Base-by-base conservation (phyloP, 1,284 basidiomycete species). In the Cryptococcus neoformans region DNA sequence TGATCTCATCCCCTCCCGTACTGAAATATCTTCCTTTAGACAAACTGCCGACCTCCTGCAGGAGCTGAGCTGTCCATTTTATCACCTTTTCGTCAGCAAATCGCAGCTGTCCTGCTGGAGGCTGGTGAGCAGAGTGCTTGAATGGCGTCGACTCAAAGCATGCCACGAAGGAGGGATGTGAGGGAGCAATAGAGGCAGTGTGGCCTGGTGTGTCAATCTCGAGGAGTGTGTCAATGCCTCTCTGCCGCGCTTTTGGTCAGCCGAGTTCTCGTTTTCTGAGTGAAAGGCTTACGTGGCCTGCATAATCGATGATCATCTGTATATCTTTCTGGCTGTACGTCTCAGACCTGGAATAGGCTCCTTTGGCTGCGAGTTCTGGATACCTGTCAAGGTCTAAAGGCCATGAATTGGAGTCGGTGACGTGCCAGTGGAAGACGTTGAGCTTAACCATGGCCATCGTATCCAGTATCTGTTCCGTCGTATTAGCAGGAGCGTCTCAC, bases 391-490 rank as follows among this genome's bases (percentile, higher is more conserved):
- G 74, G 37, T 82, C 79, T 14, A 92, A 79, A 0, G 90, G 89
- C 81, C 89, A 93, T 57, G 85, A 86, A 54, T 80, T 78, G 17
- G 76, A 73, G 55, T 80, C 79, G 38, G 87, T 86, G 51, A 88
- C 81, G 68, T 92, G 89, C 89, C 53, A 51, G 46, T 60, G 62
- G 56, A 55, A 65, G 56, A 54, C 56, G 58, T 54, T 70, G 53
- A 90, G 85, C 80, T 96, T 96, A 63, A 88, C 87, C 83, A 84
- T 85, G 59, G 86, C 86, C 90, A 93, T 92, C 1, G 88, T 85
- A 63, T 92, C 87, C 16, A 96, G 73, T 6, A 87, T 88, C 62
- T 65, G 36, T 34, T 21, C 21, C n/a, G 16, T 10, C 34, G 16
- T 36, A 36, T 38, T 16, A 48, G 47, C 16, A 7, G 45, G 8